These are phyloP conservation scores for Tetrahymena thermophila DNA, from an alignment of 73 alveolate species.

Conservation along the genomic window DNA sequence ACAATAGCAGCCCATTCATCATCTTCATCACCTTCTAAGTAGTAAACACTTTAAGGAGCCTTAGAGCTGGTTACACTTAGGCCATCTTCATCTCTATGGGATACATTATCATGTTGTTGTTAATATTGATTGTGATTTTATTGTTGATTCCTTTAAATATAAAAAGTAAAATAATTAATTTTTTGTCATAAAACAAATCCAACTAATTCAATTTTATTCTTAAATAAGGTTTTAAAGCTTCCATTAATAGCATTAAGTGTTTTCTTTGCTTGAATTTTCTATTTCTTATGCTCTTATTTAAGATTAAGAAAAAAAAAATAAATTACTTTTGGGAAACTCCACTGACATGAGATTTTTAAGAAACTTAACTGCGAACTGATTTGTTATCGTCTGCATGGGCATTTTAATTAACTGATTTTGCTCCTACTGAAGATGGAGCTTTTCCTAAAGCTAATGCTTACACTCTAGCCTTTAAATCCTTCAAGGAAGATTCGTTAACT, in stretches of 20 bases:
- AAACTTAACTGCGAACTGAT: neutral
- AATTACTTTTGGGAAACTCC: conserved; percentile 22
- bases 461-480: conserved; percentile 25
- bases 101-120: neutral
- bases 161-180: neutral
- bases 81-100: conserved; percentile 12
- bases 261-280: neutral
- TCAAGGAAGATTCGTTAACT: conserved; percentile 33
- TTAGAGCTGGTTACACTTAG: conserved; percentile 32
- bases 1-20: conserved; percentile 48
- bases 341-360: conserved; percentile 3
- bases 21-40: conserved; percentile 35
- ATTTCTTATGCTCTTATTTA: neutral
- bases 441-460: conserved; percentile 3
- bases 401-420: conserved; percentile 20
- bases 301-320: neutral
- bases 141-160: conserved; percentile 12
- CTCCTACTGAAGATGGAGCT: conserved; percentile 1
- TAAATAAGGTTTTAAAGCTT: neutral
- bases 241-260: no score
- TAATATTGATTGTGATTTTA: neutral
- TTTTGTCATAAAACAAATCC: no score
- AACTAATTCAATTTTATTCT: no score
- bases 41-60: conserved; percentile 36
- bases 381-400: neutral